Evolutionary conservation across 2,329 filamentous ascomycete genomes (phyloP).

Genomic region (Aspergillus nomiae): DNA sequence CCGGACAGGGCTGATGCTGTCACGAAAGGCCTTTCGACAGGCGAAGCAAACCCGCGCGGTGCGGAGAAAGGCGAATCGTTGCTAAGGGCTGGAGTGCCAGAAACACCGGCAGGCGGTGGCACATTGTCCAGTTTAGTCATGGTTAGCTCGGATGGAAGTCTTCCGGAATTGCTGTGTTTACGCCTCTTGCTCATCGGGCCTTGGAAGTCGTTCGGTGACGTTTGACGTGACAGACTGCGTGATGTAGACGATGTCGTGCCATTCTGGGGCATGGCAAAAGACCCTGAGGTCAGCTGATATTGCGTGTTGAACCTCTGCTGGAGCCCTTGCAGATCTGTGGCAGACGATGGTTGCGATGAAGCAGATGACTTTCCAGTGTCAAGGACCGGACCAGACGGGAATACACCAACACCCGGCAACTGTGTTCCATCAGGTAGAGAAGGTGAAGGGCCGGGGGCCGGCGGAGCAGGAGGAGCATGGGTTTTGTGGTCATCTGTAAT

Average conservation of each 20-base stretch:
- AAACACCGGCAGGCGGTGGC: slow-evolving; percentile 32
- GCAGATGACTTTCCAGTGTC: slow-evolving; percentile 34
- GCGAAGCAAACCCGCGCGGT: slow-evolving; percentile 38
- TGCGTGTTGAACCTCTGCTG: slow-evolving; percentile 54
- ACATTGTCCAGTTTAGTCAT: slow-evolving; percentile 79
- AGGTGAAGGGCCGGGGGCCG: slow-evolving; percentile 36
- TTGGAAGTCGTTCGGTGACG: slow-evolving; percentile 66
- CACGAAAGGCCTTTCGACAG: slow-evolving; percentile 50
- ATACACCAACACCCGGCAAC: slow-evolving; percentile 48
- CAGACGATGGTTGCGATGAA: slow-evolving; percentile 54
- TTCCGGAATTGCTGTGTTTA: slow-evolving; percentile 70
- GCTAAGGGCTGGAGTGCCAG: slow-evolving; percentile 41
- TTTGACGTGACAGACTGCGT: slow-evolving; percentile 69
- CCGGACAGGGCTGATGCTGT: slow-evolving; percentile 44
- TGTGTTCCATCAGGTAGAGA: slow-evolving; percentile 41
- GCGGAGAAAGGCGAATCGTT: slow-evolving; percentile 46
- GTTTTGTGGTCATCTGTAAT: slow-evolving; percentile 99
- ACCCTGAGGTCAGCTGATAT: slow-evolving; percentile 41
- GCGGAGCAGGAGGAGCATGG: slow-evolving; percentile 53
- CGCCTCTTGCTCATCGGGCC: slow-evolving; percentile 76
- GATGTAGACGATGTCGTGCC: slow-evolving; percentile 48
- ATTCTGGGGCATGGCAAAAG: slow-evolving; percentile 42
- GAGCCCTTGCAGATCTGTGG: slow-evolving; percentile 63
- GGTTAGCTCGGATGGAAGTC: slow-evolving; percentile 71
- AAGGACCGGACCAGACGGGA: slow-evolving; percentile 36